These are phyloP conservation scores for Fagopyrum esculentum DNA, from an alignment of 148 eudicot species.

Conservation along the genomic window DNA sequence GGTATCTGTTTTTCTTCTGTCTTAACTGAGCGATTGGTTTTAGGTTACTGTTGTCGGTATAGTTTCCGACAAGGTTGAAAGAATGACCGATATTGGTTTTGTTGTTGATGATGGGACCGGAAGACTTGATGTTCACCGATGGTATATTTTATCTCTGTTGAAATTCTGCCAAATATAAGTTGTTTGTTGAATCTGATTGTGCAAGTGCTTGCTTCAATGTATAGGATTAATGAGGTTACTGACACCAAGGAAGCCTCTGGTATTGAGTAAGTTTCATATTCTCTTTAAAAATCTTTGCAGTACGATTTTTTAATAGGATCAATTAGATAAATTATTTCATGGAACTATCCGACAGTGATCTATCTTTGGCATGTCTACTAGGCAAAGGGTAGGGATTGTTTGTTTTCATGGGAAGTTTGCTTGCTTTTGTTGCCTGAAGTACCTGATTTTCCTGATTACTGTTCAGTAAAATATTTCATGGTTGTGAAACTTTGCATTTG, in stretches of 20 bases:
- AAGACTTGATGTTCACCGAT: slow-evolving; percentile 66
- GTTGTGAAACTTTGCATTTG: slow-evolving; percentile 15
- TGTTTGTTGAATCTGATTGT: background rate
- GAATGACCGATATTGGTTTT: slow-evolving; percentile 72
- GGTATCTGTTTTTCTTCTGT: background rate
- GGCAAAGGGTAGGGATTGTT: background rate
- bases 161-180: background rate
- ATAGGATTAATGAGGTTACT: slow-evolving; percentile 57
- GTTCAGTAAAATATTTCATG: background rate
- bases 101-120: slow-evolving; percentile 87
- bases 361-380: background rate
- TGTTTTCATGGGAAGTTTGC: background rate
- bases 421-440: background rate
- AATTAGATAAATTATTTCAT: background rate
- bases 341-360: background rate
- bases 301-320: background rate
- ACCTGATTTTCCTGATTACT: background rate
- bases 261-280: slow-evolving; percentile 34
- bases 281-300: background rate
- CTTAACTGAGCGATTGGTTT: slow-evolving; percentile 9
- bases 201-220: slow-evolving; percentile 7
- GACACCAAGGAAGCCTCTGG: slow-evolving; percentile 61
- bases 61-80: slow-evolving; percentile 54
- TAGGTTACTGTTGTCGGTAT: slow-evolving; percentile 84
- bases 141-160: slow-evolving; percentile 24